Percentiles rank a stretch among this genome's conserved stretches.
Conservation (phyloP, 106 monocot genomes). For the Hemerocallis citrina region DNA sequence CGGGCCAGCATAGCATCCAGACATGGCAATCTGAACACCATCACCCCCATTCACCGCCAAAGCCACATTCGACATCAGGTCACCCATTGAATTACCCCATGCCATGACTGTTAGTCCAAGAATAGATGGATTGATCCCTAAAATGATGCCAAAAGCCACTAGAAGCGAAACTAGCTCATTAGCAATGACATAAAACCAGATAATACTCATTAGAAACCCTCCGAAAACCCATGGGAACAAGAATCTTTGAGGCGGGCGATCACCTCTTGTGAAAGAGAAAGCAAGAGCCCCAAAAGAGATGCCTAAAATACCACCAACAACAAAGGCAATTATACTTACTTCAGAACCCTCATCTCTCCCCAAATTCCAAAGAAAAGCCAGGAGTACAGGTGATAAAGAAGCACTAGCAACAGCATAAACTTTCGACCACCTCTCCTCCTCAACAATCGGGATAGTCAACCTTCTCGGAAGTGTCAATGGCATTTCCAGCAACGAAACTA, state of each 20-base stretch:
- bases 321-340: constrained; percentile 13
- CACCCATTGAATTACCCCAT: constrained; percentile 99
- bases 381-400: constrained; percentile 51
- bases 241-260: constrained; percentile 60
- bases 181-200: constrained; percentile 89
- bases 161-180: constrained; percentile 85
- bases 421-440: constrained; percentile 92
- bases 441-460: constrained; percentile 75
- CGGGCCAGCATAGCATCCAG: constrained; percentile 95
- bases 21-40: constrained; percentile 92
- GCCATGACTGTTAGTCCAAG: constrained; percentile 90
- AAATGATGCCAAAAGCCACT: constrained; percentile 67
- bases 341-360: constrained; percentile 4
- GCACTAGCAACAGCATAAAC: constrained; percentile 50
- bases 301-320: constrained; percentile 43
- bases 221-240: constrained; percentile 93
- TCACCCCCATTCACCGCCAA: constrained; percentile 80
- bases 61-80: constrained; percentile 85
- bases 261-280: constrained; percentile 41
- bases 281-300: constrained; percentile 37
- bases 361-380: constrained; percentile 51
- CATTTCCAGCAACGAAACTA: constrained; percentile 47
- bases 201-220: constrained; percentile 90
- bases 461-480: constrained; percentile 67
- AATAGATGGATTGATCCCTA: constrained; percentile 80